Percentiles rank a stretch among this genome's conserved stretches.
Evolutionary conservation across 2,329 filamentous ascomycete species (phyloP).

Genomic region (Dactylellina parvicollis): DNA sequence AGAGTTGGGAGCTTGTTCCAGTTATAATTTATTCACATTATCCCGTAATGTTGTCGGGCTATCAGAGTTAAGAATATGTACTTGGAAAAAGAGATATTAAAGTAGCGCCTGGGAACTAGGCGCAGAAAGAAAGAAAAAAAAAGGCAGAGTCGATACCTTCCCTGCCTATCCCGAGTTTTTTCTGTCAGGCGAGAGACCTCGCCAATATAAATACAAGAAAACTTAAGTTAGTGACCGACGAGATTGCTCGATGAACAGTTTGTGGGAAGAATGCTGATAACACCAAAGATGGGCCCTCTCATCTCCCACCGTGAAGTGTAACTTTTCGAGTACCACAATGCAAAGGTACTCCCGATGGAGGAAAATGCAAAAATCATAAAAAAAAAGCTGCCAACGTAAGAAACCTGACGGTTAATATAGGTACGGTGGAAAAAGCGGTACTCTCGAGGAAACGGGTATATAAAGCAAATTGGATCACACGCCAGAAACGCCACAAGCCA

Average conservation of each 20-base stretch:
- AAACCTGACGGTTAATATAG: not conserved
- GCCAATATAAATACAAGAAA: constrained; percentile 50
- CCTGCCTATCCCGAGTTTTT: not conserved
- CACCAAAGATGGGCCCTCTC: not conserved
- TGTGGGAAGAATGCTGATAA: not conserved
- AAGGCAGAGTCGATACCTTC: not conserved
- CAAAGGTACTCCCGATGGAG: not conserved
- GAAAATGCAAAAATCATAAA: no score
- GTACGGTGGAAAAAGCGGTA: not conserved
- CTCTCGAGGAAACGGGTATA: constrained; percentile 49
- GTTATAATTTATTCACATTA: not conserved
- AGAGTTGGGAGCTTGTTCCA: not conserved
- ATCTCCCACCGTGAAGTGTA: not conserved
- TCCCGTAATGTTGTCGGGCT: not conserved
- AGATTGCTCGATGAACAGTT: not conserved
- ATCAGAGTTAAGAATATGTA: not conserved
- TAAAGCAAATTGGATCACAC: constrained; percentile 28
- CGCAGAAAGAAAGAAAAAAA: constrained; percentile 6
- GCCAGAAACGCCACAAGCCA: constrained; percentile 34
- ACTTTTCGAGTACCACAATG: constrained; percentile 1
- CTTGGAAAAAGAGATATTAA: not conserved
- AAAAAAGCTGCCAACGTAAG: no score
- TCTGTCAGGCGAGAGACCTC: not conserved
- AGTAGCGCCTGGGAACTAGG: no score
- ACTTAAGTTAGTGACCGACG: not conserved